Evolutionary conservation across 768 basidiomycete species (phyloP), one percentile per base, ranked within the genome.

Genomic region (Agaricus subrufescens): DNA sequence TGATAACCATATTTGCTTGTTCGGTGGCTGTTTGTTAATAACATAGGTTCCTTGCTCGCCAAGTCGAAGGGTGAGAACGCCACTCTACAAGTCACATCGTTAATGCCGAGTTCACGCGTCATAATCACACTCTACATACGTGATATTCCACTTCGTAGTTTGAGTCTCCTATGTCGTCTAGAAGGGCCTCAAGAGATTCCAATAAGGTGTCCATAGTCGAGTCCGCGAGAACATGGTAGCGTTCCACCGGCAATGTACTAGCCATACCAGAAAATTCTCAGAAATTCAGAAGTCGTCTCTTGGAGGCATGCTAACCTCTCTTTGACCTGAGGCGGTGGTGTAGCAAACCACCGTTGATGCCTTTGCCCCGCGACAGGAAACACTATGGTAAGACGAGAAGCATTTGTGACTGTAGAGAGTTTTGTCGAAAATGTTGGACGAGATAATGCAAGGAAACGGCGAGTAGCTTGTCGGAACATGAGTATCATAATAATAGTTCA

Each of bases 1-100:
- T 3, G 92, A 94, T 19, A 97, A 76, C 94, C 94, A 97, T 62
- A 97, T 96, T 67, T 97, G 94, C 73, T 93, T 93, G 68, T 97
- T 97, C 5, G 94, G 94, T 10, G 94, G 94, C 67, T 97, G 94
- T 75, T 96, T 97, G 72, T 97, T 97, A 71, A 97, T 87, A 29
- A 96, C 94, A 72, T 96, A 97, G 10, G 90, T 96, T 12, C 92
- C 93, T 54, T 85, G 73, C 40, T 77, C 72, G 30, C 86, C 93
- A 14, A 95, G 76, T 48, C 75, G 77, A 44, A 96, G 80, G 1
- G 94, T 97, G 34, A 97, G 69, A 30, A 97, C 94, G n/a, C 94
- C 94, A 63, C 87, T 86, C 94, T 96, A 68, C 4, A 43, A 34
- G 15, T 46, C 45, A 42, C 19, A 15, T 23, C 29, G 26, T 53